Percentiles rank a stretch among this genome's conserved stretches.
phyloP scores from a whole-genome alignment of 768 basidiomycete species.

The Russula ochroleuca region DNA sequence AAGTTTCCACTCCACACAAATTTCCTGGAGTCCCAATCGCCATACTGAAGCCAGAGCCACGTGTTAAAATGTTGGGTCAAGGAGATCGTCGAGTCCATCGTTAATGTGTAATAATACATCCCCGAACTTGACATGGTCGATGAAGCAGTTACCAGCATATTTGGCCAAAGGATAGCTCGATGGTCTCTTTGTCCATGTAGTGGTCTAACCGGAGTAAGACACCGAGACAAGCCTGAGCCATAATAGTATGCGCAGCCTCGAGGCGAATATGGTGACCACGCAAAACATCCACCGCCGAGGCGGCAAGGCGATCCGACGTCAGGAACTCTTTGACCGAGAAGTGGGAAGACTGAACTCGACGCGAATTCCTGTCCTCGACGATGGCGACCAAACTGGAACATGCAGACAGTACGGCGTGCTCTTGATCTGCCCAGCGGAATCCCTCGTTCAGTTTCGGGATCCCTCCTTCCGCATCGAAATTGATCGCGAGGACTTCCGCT shows the following conservation, averaged over 20 bases:
- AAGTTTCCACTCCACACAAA: too few relatives aligned
- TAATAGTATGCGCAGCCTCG: background rate
- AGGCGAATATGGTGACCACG: background rate
- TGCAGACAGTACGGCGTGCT: background rate
- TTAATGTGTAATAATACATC: background rate
- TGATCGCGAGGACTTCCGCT: background rate
- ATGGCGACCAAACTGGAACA: background rate
- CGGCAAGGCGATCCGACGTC: background rate
- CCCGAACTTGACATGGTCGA: background rate
- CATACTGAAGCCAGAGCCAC: background rate
- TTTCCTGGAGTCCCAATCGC: too few relatives aligned
- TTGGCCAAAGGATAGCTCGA: background rate
- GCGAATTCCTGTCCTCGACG: background rate
- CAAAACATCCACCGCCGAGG: background rate
- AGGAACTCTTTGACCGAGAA: background rate
- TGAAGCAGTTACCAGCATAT: background rate
- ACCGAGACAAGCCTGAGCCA: background rate
- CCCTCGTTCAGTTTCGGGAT: background rate
- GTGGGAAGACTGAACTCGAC: background rate
- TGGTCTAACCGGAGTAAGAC: background rate
- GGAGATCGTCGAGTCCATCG: background rate
- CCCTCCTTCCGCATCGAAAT: background rate
- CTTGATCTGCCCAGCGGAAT: background rate
- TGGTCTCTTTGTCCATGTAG: background rate
- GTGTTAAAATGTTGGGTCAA: background rate